Evolutionary conservation across 2,329 filamentous ascomycete genomes (phyloP).

Genomic region (Gremmenia infestans): DNA sequence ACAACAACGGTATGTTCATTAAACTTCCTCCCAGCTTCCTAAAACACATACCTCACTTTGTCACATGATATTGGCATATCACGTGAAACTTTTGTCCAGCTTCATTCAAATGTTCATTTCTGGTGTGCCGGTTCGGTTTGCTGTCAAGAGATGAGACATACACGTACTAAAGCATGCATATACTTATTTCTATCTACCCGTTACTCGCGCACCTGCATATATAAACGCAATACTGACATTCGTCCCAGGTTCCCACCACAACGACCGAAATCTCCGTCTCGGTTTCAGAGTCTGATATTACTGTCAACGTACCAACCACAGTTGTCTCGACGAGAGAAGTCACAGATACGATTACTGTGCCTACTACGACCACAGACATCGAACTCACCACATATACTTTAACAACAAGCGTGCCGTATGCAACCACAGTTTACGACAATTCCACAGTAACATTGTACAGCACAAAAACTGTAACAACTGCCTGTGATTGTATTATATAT

Average conservation of each 20-base stretch:
- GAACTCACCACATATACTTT: not conserved
- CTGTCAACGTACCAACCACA: not conserved
- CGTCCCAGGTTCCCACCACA: not conserved
- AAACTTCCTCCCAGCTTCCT: not conserved
- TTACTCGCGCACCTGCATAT: no score
- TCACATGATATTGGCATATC: not conserved
- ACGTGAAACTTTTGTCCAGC: not conserved
- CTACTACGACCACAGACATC: not conserved
- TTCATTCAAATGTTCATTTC: not conserved
- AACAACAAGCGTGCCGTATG: not conserved
- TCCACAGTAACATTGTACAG: not conserved
- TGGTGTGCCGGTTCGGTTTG: not conserved
- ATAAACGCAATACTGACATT: not conserved
- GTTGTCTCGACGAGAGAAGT: not conserved
- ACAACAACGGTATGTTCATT: not conserved
- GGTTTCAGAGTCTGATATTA: not conserved
- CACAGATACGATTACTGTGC: not conserved
- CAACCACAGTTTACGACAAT: not conserved
- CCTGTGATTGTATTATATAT: not conserved
- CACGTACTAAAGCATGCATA: no score
- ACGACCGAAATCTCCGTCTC: not conserved
- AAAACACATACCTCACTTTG: not conserved
- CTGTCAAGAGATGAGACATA: no score
- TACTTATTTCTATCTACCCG: no score
- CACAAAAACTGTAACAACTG: not conserved